A percentile compares a stretch with the other conserved stretches of the same genome.
These are phyloP conservation scores for Zygosaccharomyces lentus DNA, from an alignment of 805 yeast species.

Conservation along the genomic window DNA sequence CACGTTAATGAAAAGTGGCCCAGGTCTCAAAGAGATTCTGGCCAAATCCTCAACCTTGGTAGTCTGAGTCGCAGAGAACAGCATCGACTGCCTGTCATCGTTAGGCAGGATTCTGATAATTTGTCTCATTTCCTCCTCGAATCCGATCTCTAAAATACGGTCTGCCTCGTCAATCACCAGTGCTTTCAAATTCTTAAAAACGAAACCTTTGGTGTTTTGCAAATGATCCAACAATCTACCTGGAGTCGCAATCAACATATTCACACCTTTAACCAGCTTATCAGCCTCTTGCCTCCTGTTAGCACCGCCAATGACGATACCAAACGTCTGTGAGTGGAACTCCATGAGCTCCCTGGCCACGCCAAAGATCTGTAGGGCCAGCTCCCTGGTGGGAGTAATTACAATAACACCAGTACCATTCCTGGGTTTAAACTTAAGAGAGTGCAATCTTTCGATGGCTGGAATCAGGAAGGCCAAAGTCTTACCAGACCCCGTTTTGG, in stretches of 20 bases:
- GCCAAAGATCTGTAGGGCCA: constrained; percentile 95
- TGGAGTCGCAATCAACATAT: constrained; percentile 91
- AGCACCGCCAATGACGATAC: constrained; percentile 97
- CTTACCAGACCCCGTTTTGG: constrained; percentile 98
- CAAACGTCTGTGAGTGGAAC: constrained; percentile 86
- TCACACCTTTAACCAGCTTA: constrained; percentile 89
- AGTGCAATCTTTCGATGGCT: constrained; percentile 86
- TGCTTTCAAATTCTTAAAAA: constrained; percentile 91
- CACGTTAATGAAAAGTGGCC: constrained; percentile 91
- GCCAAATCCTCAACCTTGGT: constrained; percentile 98
- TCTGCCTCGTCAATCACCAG: constrained; percentile 97
- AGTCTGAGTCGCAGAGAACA: constrained; percentile 98
- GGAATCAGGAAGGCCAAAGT: constrained; percentile 94
- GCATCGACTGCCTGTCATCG: constrained; percentile 91
- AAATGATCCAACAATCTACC: constrained; percentile 95
- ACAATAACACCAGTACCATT: constrained; percentile 97
- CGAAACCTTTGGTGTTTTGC: constrained; percentile 91
- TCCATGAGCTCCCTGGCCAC: constrained; percentile 94
- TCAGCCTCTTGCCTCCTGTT: constrained; percentile 97
- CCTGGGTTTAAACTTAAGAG: constrained; percentile 92
- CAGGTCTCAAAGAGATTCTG: constrained; percentile 88
- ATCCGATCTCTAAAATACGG: constrained; percentile 94
- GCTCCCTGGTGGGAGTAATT: constrained; percentile 95
- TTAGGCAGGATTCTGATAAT: constrained; percentile 89
- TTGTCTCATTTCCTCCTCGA: constrained; percentile 98